Evolutionary conservation across 2,329 filamentous ascomycete species (phyloP), one percentile per base, ranked within the genome.

Genomic region (Pezicula carpinea): DNA sequence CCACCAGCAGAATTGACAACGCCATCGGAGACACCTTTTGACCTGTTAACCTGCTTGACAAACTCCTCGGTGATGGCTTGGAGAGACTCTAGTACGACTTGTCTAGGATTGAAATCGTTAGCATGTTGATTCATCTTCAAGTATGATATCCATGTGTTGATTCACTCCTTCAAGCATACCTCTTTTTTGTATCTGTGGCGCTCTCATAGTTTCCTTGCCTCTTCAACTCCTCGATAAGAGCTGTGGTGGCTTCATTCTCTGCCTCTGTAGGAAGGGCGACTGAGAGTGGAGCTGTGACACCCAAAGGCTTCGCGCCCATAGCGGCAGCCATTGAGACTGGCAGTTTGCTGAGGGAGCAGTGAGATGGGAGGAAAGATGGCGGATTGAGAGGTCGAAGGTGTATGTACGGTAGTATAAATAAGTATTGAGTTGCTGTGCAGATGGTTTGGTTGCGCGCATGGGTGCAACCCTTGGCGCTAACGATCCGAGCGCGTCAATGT

Each of bases 161-260:
- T 29, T 29, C 10, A 1, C 26, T 29, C 26, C 13, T 11, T 29
- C 13, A 11, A 8, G 26, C 67, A 51, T 69, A 89, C 88, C 91
- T 85, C 66, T 87, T 89, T 53, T 89, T 79, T 3, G 89, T 95
- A 64, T 95, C 93, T 36, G 87, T 77, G 13, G 82, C 78, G 44
- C 80, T 82, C 68, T 97, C 93, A 60, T 96, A 99, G 44, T 93
- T 96, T 69, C 95, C 92, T 69, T 96, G 88, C 34, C 76, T 76
- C 65, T 89, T 89, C 51, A 99, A 72, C 68, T 96, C 91, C 47
- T 87, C 82, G 47, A 96, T 79, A 38, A 99, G 78, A 47, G 83
- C 76, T 56, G 89, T 83, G 59, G 89, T 95, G 43, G 86, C 80
- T 54, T 84, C 77, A 47, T 85, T 79, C 66, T 99, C 92, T 32